phyloP scores from a whole-genome alignment of 2,329 filamentous ascomycete genomes.

The Daldinia sp. region DNA sequence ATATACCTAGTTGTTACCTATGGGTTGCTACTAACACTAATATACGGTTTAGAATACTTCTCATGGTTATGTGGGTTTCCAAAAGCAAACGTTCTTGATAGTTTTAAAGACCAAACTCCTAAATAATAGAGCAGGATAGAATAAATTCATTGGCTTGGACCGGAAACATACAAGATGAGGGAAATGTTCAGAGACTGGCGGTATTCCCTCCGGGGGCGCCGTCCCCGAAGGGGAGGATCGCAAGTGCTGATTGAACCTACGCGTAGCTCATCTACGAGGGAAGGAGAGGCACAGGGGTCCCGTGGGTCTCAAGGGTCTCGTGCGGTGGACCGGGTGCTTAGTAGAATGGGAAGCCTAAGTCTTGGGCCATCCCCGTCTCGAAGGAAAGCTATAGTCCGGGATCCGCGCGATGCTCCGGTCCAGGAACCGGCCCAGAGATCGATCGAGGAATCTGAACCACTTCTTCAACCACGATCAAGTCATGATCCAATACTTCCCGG shows the following conservation, averaged over 20 bases:
- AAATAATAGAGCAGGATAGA: background rate
- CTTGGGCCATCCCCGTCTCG: background rate
- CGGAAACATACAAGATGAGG: background rate
- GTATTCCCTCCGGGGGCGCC: background rate
- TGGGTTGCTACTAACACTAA: background rate
- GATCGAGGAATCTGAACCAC: no score
- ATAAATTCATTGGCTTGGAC: background rate
- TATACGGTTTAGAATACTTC: background rate
- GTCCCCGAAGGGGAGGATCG: background rate
- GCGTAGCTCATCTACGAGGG: no score
- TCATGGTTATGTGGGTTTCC: background rate
- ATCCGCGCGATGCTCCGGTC: no score
- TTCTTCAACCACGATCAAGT: no score
- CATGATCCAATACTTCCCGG: no score
- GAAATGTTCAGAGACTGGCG: background rate
- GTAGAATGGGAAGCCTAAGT: background rate
- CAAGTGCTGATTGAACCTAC: background rate
- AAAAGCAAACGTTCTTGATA: background rate
- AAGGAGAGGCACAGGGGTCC: no score
- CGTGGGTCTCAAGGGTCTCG: no score
- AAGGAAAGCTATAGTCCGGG: no score
- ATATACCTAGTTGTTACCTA: slow-evolving; percentile 3
- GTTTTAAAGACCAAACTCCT: background rate
- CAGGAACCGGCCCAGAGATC: no score
- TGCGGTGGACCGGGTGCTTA: background rate